Evolutionary conservation across 2,329 filamentous ascomycete genomes (phyloP).

Genomic region (Keithomyces neogunnii): DNA sequence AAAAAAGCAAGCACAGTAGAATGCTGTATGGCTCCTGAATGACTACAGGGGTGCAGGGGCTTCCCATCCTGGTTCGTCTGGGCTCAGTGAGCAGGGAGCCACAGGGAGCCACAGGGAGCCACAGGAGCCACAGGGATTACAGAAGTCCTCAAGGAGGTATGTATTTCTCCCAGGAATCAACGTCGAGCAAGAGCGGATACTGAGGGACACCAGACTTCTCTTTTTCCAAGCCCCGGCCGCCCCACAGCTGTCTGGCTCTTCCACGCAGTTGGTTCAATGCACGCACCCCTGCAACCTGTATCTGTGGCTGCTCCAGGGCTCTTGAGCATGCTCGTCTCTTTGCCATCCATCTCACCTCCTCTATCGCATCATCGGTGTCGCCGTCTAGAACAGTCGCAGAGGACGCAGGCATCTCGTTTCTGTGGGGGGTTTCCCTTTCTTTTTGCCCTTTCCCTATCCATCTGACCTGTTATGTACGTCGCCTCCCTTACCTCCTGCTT

Average conservation of each 20-base stretch:
- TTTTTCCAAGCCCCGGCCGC: neutral
- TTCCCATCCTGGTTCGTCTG: slow-evolving; percentile 3
- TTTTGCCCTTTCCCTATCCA: neutral
- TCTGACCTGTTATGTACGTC: neutral
- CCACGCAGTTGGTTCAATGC: slow-evolving; percentile 1
- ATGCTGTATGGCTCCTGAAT: neutral
- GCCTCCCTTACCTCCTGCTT: neutral
- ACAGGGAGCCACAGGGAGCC: neutral
- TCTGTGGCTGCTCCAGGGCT: neutral
- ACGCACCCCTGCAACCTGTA: neutral
- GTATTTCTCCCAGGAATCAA: slow-evolving; percentile 4
- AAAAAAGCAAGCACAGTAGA: neutral
- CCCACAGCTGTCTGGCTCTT: neutral
- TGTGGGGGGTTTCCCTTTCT: neutral
- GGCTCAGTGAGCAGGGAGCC: neutral
- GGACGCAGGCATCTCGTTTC: neutral
- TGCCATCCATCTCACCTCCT: neutral
- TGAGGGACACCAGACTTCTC: neutral
- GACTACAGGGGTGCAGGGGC: slow-evolving; percentile 11
- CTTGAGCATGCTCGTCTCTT: neutral
- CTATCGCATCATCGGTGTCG: slow-evolving; percentile 1
- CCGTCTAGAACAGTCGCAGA: neutral
- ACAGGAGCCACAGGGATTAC: neutral
- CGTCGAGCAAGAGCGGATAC: neutral
- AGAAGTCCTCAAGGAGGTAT: neutral